Conservation (phyloP, 306 rosid genomes). For the Quercus agrifolia region DNA sequence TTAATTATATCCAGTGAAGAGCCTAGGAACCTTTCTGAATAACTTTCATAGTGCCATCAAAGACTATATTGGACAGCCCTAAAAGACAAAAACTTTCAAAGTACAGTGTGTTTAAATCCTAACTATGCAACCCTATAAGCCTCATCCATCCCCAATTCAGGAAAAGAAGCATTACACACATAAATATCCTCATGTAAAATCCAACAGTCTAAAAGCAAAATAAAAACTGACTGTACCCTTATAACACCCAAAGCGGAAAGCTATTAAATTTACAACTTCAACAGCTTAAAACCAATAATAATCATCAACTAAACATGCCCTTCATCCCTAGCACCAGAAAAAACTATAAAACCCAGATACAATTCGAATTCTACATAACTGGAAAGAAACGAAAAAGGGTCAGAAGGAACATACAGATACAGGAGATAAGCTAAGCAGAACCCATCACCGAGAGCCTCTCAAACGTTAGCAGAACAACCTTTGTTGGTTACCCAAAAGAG, state of each 20-base stretch:
- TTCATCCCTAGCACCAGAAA: not conserved
- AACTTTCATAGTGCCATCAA: not conserved
- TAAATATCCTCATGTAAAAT: not conserved
- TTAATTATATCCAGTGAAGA: not conserved
- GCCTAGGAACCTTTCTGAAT: not conserved
- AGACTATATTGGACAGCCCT: not conserved
- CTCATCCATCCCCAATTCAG: not conserved
- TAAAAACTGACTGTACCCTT: not conserved
- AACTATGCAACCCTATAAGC: not conserved
- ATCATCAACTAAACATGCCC: not conserved
- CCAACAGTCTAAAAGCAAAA: not conserved
- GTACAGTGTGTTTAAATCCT: not conserved
- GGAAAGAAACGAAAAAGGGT: not conserved
- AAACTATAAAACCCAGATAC: not conserved
- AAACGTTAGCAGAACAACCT: not conserved
- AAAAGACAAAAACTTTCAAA: not conserved
- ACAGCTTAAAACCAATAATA: not conserved
- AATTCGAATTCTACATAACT: not conserved
- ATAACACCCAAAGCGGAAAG: not conserved
- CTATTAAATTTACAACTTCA: not conserved
- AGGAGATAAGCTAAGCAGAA: slow-evolving; percentile 10
- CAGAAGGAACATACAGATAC: slow-evolving; percentile 8
- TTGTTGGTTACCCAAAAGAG: not conserved
- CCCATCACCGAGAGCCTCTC: not conserved
- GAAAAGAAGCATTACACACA: not conserved